phyloP scores from a whole-genome alignment of 2,329 filamentous ascomycete species.

The Nemania sp. region DNA sequence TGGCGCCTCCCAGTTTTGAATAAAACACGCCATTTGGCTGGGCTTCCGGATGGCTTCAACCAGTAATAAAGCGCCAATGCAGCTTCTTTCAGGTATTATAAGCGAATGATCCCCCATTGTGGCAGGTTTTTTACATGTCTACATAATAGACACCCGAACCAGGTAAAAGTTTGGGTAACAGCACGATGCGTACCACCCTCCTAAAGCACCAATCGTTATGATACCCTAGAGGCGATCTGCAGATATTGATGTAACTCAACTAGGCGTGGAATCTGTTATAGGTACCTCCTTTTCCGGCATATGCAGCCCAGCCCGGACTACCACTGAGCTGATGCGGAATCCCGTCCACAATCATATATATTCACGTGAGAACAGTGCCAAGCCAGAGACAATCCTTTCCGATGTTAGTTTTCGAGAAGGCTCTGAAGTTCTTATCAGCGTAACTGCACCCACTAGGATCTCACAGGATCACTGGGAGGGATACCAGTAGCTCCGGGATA shows the following conservation, averaged over 20 bases:
- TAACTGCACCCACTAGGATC: neutral
- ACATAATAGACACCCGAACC: conserved; percentile 33
- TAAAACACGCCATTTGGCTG: conserved; percentile 24
- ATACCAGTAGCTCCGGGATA: conserved; percentile 23
- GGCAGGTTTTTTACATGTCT: conserved; percentile 20
- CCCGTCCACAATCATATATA: conserved; percentile 7
- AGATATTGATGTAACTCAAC: conserved; percentile 30
- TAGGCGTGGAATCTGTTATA: conserved; percentile 15
- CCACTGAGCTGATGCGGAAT: conserved; percentile 1
- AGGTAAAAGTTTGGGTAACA: conserved; percentile 30
- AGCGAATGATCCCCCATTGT: conserved; percentile 31
- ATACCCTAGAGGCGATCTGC: conserved; percentile 37
- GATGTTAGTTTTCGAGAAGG: conserved; percentile 1
- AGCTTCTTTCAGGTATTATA: conserved; percentile 33
- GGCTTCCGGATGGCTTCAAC: conserved; percentile 12
- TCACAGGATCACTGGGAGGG: conserved; percentile 18
- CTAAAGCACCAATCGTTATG: conserved; percentile 32
- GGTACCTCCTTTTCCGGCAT: conserved; percentile 24
- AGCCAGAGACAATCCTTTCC: neutral
- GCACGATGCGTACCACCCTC: conserved; percentile 33
- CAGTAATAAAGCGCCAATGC: conserved; percentile 25
- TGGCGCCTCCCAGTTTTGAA: conserved; percentile 23
- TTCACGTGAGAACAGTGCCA: conserved; percentile 6
- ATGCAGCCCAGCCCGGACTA: conserved; percentile 18
- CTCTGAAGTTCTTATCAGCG: conserved; percentile 1